Evolutionary conservation across 495 filamentous ascomycete species (phyloP).

Genomic region (Daldinia childiae): DNA sequence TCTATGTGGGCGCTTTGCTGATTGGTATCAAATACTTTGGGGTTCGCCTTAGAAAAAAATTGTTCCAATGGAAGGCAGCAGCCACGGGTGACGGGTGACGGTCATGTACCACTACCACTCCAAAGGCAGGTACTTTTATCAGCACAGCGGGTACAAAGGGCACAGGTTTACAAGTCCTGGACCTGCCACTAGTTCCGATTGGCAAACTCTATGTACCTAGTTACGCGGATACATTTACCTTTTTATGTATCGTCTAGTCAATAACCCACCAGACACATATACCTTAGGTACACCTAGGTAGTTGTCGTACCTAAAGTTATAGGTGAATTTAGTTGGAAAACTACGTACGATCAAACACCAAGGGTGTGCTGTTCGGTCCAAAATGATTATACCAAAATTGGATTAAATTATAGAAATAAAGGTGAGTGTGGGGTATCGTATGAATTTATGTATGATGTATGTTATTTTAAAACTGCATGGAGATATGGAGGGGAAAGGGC

Average conservation of each 20-base stretch:
- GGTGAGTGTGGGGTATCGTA: slow-evolving; percentile 14
- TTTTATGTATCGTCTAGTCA: background rate
- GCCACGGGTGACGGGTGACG: background rate
- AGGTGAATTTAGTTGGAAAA: background rate
- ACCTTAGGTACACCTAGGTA: background rate
- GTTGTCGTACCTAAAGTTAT: background rate
- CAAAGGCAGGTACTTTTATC: background rate
- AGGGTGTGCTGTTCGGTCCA: background rate
- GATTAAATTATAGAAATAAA: slow-evolving; percentile 1
- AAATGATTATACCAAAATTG: background rate
- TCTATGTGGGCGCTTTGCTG: slow-evolving; percentile 12
- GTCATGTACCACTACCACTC: background rate
- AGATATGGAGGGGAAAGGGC: slow-evolving; percentile 3
- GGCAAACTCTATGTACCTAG: background rate
- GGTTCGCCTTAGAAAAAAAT: slow-evolving; percentile 22
- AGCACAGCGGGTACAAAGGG: slow-evolving; percentile 1
- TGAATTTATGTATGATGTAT: slow-evolving; percentile 17
- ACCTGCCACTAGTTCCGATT: slow-evolving; percentile 3
- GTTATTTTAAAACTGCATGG: slow-evolving; percentile 2
- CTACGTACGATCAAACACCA: background rate
- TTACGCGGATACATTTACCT: background rate
- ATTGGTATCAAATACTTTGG: slow-evolving; percentile 21
- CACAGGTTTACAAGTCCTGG: background rate
- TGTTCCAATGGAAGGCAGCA: slow-evolving; percentile 19
- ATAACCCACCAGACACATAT: background rate